Base-by-base conservation (phyloP, 371 early-diverging fungal genomes). In the Haplosporangium sp. region DNA sequence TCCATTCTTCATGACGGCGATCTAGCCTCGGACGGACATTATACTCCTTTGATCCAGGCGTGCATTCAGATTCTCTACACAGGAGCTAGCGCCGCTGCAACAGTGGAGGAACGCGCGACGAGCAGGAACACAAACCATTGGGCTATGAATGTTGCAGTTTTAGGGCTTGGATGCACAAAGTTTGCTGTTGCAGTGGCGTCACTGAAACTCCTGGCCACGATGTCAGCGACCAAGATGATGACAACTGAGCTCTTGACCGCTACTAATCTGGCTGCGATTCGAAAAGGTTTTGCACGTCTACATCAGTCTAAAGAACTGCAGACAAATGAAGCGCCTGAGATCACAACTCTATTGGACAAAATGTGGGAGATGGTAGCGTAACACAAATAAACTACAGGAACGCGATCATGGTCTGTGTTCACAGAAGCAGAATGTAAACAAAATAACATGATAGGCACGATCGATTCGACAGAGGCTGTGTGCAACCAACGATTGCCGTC, bases 351-450 rank as follows among this genome's bases (percentile, higher is more conserved):
- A n/a, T 23, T 62, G n/a, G 62, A 62, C 45, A 54, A 52, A 14
- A 62, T 62, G 62, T 62, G 62, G 62, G 55, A 53, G 43, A 23
- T 62, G 43, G 62, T 62, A 9, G 54, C 53, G 14, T 62, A 53
- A 18, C 9, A 50, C 7, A 6, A 50, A n/a, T n/a, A 12, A 53
- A 53, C n/a, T n/a, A n/a, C n/a, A n/a, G n/a, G n/a, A n/a, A n/a
- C n/a, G n/a, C n/a, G n/a, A n/a, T n/a, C n/a, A n/a, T n/a, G n/a
- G n/a, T n/a, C n/a, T n/a, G n/a, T n/a, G n/a, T n/a, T n/a, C n/a
- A n/a, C n/a, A n/a, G n/a, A n/a, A n/a, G n/a, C n/a, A n/a, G n/a
- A n/a, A n/a, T n/a, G n/a, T n/a, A n/a, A n/a, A n/a, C n/a, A n/a
- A n/a, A n/a, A n/a, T n/a, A n/a, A n/a, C n/a, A n/a, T n/a, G n/a